Evolutionary conservation across 805 yeast genomes (phyloP), one percentile per base, ranked within the genome.

Genomic region (Cyberlindnera xylosilytica): DNA sequence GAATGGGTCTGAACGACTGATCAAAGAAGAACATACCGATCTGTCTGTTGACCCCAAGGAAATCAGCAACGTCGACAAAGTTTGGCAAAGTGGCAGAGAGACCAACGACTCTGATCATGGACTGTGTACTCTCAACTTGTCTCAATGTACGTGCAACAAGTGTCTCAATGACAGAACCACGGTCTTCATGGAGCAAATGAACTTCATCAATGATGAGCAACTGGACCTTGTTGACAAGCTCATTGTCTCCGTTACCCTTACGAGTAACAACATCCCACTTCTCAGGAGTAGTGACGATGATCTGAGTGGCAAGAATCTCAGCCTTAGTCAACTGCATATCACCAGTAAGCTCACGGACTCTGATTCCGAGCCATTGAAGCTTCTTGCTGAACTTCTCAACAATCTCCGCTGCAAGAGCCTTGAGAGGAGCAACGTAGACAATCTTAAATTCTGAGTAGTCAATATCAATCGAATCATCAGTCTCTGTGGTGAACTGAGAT

Each of bases 181-280:
- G 79, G 42, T 93, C 99, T 75, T 93, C 99, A 55, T 93, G 98
- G 40, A 93, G 72, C 57, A 93, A 69, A 72, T 93, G 99, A 0
- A 93, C 98, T 65, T 93, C 99, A 70, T 93, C 99, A 47, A 93
- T 90, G 45, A 93, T 87, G 44, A 93, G 66, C 12, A 93, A 66
- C 61, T 83, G 87, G 9, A 93, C 95, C 54, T 88, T 89, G 11
- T 85, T 79, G 3, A 87, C 87, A 36, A 90, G 63, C 52, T 89
- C 96, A 38, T 78, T 79, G 55, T 90, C 97, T 39, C 97, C 97
- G 52, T 75, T 83, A 29, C 90, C 83, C 59, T 93, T 93, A 58
- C 98, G 77, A 0, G 99, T 91, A 2, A 93, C 97, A 2, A 93
- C 97, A 66, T 89, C 97, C 97, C 97, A 89, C 62, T 89, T 89